A percentile compares a stretch with the other conserved stretches of the same genome.
These are phyloP conservation scores for Chionographis japonica DNA, from an alignment of 106 monocot genomes.

Conservation along the genomic window DNA sequence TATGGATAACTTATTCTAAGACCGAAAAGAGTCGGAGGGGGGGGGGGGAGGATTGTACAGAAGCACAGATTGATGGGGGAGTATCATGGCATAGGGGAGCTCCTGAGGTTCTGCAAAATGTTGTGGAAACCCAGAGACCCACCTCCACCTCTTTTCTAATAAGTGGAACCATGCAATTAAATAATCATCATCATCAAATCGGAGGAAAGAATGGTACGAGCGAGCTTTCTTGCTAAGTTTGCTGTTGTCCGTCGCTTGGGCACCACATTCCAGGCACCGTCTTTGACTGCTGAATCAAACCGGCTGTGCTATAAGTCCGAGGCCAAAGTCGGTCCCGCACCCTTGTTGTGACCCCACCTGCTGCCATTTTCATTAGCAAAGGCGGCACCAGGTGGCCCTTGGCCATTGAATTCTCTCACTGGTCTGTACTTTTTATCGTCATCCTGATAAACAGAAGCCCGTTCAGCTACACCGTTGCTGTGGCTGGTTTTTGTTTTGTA, in stretches of 20 bases:
- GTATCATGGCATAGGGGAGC: constrained; percentile 18
- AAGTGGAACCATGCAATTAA: constrained; percentile 11
- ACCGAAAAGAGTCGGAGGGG: background rate
- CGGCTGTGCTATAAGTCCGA: too few species aligned
- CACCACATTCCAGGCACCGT: too few species aligned
- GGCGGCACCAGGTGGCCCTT: background rate
- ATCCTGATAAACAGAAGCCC: background rate
- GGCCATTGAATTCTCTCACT: background rate
- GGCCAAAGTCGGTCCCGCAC: too few species aligned
- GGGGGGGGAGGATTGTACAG: background rate
- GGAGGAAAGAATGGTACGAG: too few species aligned
- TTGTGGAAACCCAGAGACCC: constrained; percentile 32
- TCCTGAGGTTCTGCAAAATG: constrained; percentile 34
- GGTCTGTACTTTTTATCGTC: background rate
- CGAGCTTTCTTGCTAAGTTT: too few species aligned
- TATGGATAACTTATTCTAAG: too few species aligned
- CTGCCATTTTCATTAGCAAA: background rate
- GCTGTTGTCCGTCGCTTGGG: too few species aligned
- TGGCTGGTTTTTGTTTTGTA: background rate
- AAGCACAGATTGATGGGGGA: too few species aligned
- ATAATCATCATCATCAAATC: background rate
- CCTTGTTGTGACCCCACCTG: too few species aligned
- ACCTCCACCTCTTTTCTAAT: constrained; percentile 20
- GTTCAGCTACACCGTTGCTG: background rate
- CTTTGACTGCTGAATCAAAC: too few species aligned